Evolutionary conservation across 768 basidiomycete species (phyloP), one percentile per base, ranked within the genome.

Genomic region (Panaeolus papilionaceus): DNA sequence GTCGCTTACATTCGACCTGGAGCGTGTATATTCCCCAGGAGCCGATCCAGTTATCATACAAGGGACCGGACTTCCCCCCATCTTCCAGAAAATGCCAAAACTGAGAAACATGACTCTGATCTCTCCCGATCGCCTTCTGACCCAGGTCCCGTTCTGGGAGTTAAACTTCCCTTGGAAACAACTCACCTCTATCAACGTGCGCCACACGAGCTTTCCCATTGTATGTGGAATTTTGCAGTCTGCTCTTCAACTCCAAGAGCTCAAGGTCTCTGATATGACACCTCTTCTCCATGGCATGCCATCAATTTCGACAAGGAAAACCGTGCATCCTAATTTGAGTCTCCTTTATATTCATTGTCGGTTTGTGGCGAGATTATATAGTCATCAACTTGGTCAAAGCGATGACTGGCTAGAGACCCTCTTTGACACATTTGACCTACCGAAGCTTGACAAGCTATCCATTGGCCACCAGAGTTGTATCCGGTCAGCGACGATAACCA

Each of bases 21-120:
- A 42, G 40, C 33, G 9, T 9, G 26, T 5, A 18, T 10, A 16
- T 33, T n/a, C 33, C 54, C 4, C 11, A 1, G 28, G 4, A 28
- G 28, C 2, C 14, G 11, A 58, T 9, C 54, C 20, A 28, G 16
- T 14, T 37, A 28, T 28, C 6, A 33, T 58, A 28, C 9, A 33
- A 8, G 33, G 14, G 0, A 28, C 54, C 7, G 3, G 9, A 12
- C 54, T 58, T 58, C 54, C 54, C 6, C 54, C 54, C 6, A 4
- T 58, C 26, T 58, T 58, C 54, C 28, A 28, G 10, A 28, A 58
- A n/a, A 58, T 58, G 54, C 28, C 54, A 9, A 58, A 58, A 5
- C 54, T 58, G 28, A 58, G 6, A 9, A 26, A 58, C 14, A 58
- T 58, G 14, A 12, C 28, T 14, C 1, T 58, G 3, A 14, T n/a